Conservation (phyloP, 345 rosid genomes). For the Salix brachista region DNA sequence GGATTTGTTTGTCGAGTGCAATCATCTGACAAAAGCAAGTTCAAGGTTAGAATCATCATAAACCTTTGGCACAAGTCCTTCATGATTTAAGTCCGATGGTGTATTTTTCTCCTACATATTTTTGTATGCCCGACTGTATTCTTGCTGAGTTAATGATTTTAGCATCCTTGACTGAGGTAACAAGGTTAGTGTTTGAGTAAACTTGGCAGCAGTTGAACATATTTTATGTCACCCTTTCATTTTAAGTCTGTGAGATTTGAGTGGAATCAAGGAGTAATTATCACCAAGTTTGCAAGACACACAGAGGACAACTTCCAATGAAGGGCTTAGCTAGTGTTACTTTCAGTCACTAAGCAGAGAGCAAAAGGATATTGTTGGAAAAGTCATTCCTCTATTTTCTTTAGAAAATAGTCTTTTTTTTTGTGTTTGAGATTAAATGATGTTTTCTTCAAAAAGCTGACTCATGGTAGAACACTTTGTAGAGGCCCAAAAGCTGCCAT, state of each 20-base stretch:
- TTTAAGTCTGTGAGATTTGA: not conserved
- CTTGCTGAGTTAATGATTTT: not conserved
- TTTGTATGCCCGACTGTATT: not conserved
- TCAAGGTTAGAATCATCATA: conserved; percentile 56
- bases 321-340: not conserved
- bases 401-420: not conserved
- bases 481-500: not conserved
- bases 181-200: not conserved
- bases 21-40: conserved; percentile 95
- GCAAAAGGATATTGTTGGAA: not conserved
- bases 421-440: too few species aligned
- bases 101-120: not conserved
- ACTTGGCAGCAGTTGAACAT: not conserved
- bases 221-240: not conserved
- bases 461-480: not conserved
- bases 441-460: not conserved
- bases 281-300: not conserved
- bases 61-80: conserved; percentile 4
- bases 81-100: not conserved
- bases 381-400: not conserved
- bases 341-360: not conserved
- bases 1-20: conserved; percentile 90
- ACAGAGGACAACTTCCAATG: not conserved
- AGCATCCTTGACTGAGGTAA: not conserved
- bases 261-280: not conserved